phyloP scores from a whole-genome alignment of 2,329 filamentous ascomycete species.

The Scytalidium lignicola region DNA sequence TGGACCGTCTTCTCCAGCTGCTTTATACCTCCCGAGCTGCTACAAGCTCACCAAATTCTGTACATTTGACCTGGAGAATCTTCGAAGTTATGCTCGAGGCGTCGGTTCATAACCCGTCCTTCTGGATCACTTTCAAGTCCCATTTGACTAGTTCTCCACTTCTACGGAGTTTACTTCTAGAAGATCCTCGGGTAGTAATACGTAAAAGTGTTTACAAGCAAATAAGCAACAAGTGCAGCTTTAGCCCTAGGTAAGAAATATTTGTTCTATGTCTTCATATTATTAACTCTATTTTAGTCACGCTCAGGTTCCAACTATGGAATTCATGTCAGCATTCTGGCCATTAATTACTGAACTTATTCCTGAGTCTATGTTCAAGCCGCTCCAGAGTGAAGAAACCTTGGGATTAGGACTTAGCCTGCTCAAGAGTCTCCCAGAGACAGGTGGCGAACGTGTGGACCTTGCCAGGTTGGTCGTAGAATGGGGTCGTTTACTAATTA shows the following conservation, averaged over 20 bases:
- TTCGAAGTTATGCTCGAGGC: slow-evolving; percentile 44
- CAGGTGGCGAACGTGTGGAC: slow-evolving; percentile 17
- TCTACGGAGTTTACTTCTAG: slow-evolving; percentile 36
- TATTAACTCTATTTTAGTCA: slow-evolving; percentile 10
- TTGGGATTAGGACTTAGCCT: slow-evolving; percentile 37
- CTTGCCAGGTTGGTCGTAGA: slow-evolving; percentile 20
- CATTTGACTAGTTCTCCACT: slow-evolving; percentile 32
- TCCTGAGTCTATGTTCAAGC: slow-evolving; percentile 13
- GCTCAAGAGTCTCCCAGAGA: slow-evolving; percentile 34
- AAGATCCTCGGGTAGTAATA: slow-evolving; percentile 32
- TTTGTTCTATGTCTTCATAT: neutral
- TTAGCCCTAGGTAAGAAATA: slow-evolving; percentile 19
- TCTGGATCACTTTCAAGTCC: slow-evolving; percentile 39
- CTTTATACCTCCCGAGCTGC: slow-evolving; percentile 18
- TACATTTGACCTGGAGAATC: slow-evolving; percentile 34
- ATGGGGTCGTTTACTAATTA: slow-evolving; percentile 31
- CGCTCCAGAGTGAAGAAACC: slow-evolving; percentile 25
- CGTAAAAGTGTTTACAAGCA: slow-evolving; percentile 26
- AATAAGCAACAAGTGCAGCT: slow-evolving; percentile 25
- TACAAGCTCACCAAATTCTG: slow-evolving; percentile 18
- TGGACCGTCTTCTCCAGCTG: slow-evolving; percentile 27
- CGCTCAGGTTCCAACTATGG: slow-evolving; percentile 27
- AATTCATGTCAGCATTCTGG: slow-evolving; percentile 45
- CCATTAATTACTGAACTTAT: slow-evolving; percentile 28
- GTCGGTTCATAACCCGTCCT: slow-evolving; percentile 37